Conservation (phyloP, 768 basidiomycete genomes). For the Termitomyces sp. region DNA sequence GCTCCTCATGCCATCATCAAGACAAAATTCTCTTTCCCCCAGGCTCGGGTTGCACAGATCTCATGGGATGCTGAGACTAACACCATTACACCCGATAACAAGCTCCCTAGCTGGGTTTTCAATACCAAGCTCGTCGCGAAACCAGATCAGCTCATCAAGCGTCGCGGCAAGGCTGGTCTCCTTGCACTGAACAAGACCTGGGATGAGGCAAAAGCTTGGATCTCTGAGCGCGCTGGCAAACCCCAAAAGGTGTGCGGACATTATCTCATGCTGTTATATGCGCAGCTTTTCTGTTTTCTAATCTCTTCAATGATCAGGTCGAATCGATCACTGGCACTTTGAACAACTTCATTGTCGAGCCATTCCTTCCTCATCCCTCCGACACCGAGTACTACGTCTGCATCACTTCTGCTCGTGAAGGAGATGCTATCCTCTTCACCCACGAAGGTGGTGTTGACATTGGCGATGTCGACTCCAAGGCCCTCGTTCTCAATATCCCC, state of each 20-base stretch:
- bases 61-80: conserved; percentile 74
- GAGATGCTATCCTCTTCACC: conserved; percentile 96
- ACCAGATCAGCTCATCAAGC: conserved; percentile 99
- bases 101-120: conserved; percentile 78
- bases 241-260: conserved; percentile 68
- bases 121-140: conserved; percentile 88
- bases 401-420: conserved; percentile 92
- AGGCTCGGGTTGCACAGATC: conserved; percentile 80
- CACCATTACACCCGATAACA: conserved; percentile 42
- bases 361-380: conserved; percentile 94
- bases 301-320: conserved; percentile 46
- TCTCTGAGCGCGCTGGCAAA: conserved; percentile 84
- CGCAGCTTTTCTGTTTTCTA: background rate
- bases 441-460: conserved; percentile 99
- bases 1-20: conserved; percentile 50
- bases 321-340: conserved; percentile 92
- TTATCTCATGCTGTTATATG: conserved; percentile 6
- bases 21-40: conserved; percentile 59
- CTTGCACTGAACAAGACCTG: conserved; percentile 91
- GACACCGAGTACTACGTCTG: conserved; percentile 98
- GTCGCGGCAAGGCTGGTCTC: conserved; percentile 96
- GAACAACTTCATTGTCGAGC: conserved; percentile 97
- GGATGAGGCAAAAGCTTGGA: conserved; percentile 86
- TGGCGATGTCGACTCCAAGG: conserved; percentile 97
- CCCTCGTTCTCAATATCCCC: conserved; percentile 80